Conservation (phyloP, 2,329 filamentous ascomycete genomes). For the Talaromyces sp. region DNA sequence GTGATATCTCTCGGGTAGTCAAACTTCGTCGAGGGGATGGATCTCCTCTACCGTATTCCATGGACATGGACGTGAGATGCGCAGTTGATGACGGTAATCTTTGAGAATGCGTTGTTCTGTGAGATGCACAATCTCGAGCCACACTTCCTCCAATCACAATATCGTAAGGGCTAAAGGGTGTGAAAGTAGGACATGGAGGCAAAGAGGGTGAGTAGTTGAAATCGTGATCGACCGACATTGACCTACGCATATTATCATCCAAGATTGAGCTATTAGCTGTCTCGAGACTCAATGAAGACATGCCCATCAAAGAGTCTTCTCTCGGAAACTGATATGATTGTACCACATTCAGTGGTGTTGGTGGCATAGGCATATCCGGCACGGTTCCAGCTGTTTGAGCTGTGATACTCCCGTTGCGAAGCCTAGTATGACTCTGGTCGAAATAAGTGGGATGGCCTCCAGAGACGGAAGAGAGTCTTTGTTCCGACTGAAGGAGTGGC, state of each 20-base stretch:
- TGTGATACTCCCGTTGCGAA: conserved; percentile 34
- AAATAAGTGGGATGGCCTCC: conserved; percentile 25
- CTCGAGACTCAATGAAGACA: conserved; percentile 38
- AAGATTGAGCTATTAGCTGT: conserved; percentile 40
- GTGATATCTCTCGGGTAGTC: conserved; percentile 30
- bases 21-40: conserved; percentile 34
- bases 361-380: conserved; percentile 38
- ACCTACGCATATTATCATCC: conserved; percentile 30
- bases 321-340: conserved; percentile 33
- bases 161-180: conserved; percentile 38
- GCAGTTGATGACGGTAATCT: conserved; percentile 24
- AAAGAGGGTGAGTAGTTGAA: conserved; percentile 30
- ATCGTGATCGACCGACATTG: conserved; percentile 28
- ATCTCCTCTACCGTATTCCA: conserved; percentile 25
- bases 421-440: conserved; percentile 24
- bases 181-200: conserved; percentile 34
- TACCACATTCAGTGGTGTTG: conserved; percentile 32
- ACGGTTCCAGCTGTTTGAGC: conserved; percentile 32
- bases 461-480: conserved; percentile 25
- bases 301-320: conserved; percentile 34
- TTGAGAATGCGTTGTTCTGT: conserved; percentile 23
- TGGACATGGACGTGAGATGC: conserved; percentile 27
- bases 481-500: conserved; percentile 28
- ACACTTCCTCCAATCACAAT: conserved; percentile 32
- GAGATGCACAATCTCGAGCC: conserved; percentile 28